A percentile compares a stretch with the other conserved stretches of the same genome.
phyloP scores from a whole-genome alignment of 805 yeast genomes.

The Danielia oregonensis region DNA sequence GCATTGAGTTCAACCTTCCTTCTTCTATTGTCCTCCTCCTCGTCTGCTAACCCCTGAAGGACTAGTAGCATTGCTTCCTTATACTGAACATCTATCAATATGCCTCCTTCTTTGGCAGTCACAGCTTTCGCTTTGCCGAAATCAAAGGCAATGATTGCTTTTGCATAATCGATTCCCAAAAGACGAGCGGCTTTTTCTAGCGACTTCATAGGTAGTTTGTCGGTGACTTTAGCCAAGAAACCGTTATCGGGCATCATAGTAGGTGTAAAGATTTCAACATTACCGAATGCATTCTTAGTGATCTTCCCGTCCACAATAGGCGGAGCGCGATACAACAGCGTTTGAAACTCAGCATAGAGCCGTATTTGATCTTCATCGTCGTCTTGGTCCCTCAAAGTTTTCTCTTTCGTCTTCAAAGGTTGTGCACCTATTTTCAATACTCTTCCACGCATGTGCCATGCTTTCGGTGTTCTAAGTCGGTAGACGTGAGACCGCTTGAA shows the following conservation, averaged over 20 bases:
- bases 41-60: constrained; percentile 45
- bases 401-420: constrained; percentile 49
- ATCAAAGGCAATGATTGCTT: constrained; percentile 85
- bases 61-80: constrained; percentile 57
- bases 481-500: constrained; percentile 66
- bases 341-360: constrained; percentile 75
- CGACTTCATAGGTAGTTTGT: constrained; percentile 35
- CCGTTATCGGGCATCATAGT: constrained; percentile 86
- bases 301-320: constrained; percentile 63
- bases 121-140: constrained; percentile 48
- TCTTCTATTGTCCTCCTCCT: constrained; percentile 44
- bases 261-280: constrained; percentile 73
- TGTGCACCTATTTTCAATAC: constrained; percentile 66
- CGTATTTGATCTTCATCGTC: constrained; percentile 52
- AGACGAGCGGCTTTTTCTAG: constrained; percentile 69
- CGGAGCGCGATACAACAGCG: constrained; percentile 66
- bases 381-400: constrained; percentile 29
- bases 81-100: constrained; percentile 63
- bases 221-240: constrained; percentile 40
- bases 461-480: constrained; percentile 64
- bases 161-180: constrained; percentile 73
- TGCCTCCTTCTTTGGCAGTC: constrained; percentile 68
- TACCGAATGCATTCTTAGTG: constrained; percentile 75
- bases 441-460: constrained; percentile 85
- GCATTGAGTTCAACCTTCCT: constrained; percentile 46